Evolutionary conservation across 306 rosid genomes (phyloP).

Genomic region (Lathyrus sativus): DNA sequence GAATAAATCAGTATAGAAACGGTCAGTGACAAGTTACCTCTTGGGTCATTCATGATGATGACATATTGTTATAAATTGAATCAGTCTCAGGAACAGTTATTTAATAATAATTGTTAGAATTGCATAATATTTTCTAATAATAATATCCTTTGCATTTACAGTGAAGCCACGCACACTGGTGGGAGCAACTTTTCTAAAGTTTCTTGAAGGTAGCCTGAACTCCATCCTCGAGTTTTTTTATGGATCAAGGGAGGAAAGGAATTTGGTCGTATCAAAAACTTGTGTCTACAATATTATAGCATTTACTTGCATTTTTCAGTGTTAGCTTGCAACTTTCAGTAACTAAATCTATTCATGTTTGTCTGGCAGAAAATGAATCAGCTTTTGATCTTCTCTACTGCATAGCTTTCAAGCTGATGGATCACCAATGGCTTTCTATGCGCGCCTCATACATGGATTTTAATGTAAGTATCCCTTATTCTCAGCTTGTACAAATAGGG

Average conservation of each 20-base stretch:
- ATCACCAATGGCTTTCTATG: constrained; percentile 97
- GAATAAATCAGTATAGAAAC: neutral
- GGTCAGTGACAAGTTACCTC: neutral
- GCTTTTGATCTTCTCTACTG: constrained; percentile 97
- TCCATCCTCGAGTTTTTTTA: neutral
- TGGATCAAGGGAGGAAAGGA: neutral
- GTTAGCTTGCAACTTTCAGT: constrained; percentile 15
- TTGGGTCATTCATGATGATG: constrained; percentile 20
- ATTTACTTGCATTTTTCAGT: constrained; percentile 13
- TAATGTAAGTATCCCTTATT: constrained; percentile 64
- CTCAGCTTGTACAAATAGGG: constrained; percentile 18
- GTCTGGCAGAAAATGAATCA: constrained; percentile 71
- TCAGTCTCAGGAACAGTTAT: constrained; percentile 30
- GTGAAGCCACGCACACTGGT: constrained; percentile 89
- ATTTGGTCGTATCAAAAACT: constrained; percentile 12
- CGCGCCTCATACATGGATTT: constrained; percentile 99
- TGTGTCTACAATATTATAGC: constrained; percentile 1
- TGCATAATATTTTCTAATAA: neutral
- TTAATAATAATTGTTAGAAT: constrained; percentile 25
- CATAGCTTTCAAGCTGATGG: constrained; percentile 97
- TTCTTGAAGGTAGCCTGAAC: constrained; percentile 70
- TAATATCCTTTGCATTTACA: constrained; percentile 48
- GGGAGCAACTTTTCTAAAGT: constrained; percentile 89
- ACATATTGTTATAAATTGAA: constrained; percentile 17
- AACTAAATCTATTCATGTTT: constrained; percentile 34